Evolutionary conservation across 2,329 filamentous ascomycete genomes (phyloP), one percentile per base, ranked within the genome.

Genomic region (Acrocalymma vagum): DNA sequence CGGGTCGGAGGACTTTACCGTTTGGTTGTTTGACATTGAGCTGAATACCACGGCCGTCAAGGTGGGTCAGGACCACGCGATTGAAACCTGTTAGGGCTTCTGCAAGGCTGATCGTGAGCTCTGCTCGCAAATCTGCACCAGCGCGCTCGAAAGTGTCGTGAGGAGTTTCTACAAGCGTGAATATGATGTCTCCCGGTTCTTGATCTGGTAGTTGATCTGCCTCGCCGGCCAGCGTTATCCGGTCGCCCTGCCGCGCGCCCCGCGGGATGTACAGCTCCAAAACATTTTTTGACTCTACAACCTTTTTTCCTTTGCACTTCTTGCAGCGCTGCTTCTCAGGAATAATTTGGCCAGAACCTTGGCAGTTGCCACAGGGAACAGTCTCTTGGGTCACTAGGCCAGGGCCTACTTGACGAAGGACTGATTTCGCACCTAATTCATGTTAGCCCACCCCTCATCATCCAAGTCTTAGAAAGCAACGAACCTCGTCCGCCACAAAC

Each of bases 241-340:
- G 85, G 63, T 99, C 93, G 52, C 92, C 92, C 68, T 95, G 76
- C 46, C 81, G 77, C 31, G 69, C 87, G 30, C 93, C 93, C 36
- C 88, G 84, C 8, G 93, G 91, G 45, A 99, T 96, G 75, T 97
- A 97, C 36, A 99, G 86, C 74, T 99, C 94, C 46, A 99, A 78
- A 3, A 93, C 88, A 76, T 97, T 99, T 72, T 89, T 94, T 72
- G 94, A 88, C 61, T 91, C 87, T 29, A 85, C 84, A 10, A 90
- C 91, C 49, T 90, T 83, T 71, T 88, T 89, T 63, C 94, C 94
- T 75, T 97, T 97, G 83, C 94, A 99, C 78, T 94, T 96, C 80
- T 95, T 96, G 79, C 94, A 99, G 67, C 90, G 90, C 65, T 99
- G 94, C 78, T 97, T 97, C 65, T 96, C 90, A 71, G 93, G 93